Evolutionary conservation across 2,329 filamentous ascomycete genomes (phyloP), one percentile per base, ranked within the genome.

Genomic region (Diaporthe eres): DNA sequence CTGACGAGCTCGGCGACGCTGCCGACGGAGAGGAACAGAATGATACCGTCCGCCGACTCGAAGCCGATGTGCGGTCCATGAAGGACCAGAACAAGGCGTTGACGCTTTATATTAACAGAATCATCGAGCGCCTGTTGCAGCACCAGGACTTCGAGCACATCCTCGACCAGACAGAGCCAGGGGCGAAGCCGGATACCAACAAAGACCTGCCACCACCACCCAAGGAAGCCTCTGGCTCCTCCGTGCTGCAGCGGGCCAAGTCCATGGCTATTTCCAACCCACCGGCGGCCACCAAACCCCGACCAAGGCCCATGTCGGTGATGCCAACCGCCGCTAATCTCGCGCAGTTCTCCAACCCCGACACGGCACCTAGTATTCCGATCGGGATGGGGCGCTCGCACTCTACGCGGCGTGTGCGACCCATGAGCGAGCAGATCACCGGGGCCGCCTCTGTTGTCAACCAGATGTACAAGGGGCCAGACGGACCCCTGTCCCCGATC

Each of bases 91-190:
- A 99, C 88, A 98, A 98, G 87, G 97, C 97, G 42, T 88, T 99
- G 80, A 98, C 95, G 34, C 88, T 98, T 78, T 99, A 99, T 87
- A 98, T 99, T 88, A 98, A 98, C 90, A 98, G 97, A 87, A 98
- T 99, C 84, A 98, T 99, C 83, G 97, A 97, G 84, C 94, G 97
- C 74, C 91, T 99, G 60, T 90, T 99, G 77, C 94, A 98, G 82
- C 94, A 98, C 85, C 94, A 98, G 81, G 96, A 98, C 79, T 98
- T 98, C 79, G 96, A 99, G 85, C 92, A 95, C 77, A 98, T 98
- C 77, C 89, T 98, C 55, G 95, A 98, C 82, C 94, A 95, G 83
- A 94, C 93, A 12, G 91, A 91, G 71, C 91, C 93, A 74, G 80
- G 83, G 73, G 82, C 84, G 75, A 81, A 80, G 37, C 81, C 78